Evolutionary conservation across 1,139 yeast species (phyloP).

Genomic region (Yamadazyma atmosphaerica): DNA sequence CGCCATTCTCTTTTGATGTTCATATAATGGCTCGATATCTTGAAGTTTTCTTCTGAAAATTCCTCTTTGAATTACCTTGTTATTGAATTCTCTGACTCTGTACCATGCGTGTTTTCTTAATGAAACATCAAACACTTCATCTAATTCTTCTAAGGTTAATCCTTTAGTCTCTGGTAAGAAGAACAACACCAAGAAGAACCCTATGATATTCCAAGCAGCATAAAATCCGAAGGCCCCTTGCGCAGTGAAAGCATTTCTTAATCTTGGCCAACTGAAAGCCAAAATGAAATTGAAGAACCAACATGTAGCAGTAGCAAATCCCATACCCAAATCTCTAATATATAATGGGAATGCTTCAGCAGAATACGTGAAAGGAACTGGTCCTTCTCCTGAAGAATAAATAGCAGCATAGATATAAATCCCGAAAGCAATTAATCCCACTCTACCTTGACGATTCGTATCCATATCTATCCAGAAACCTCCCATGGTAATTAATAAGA

Average conservation of each 20-base stretch:
- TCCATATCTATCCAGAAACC: constrained; percentile 65
- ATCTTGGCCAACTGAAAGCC: constrained; percentile 82
- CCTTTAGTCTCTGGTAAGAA: constrained; percentile 72
- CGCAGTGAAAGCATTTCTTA: constrained; percentile 64
- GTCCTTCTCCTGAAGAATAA: constrained; percentile 87
- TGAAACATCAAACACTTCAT: constrained; percentile 66
- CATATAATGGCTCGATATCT: constrained; percentile 55
- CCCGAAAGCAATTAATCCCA: constrained; percentile 67
- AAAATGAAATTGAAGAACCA: constrained; percentile 85
- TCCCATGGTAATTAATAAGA: constrained; percentile 70
- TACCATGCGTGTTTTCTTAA: constrained; percentile 53
- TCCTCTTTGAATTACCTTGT: constrained; percentile 33
- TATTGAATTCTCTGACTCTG: constrained; percentile 48
- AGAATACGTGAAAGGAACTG: constrained; percentile 87
- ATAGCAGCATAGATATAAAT: constrained; percentile 73
- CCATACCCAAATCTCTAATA: constrained; percentile 84
- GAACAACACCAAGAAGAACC: constrained; percentile 67
- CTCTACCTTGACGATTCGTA: constrained; percentile 47
- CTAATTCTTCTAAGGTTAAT: constrained; percentile 70
- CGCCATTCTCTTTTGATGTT: constrained; percentile 51
- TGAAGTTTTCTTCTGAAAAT: constrained; percentile 37
- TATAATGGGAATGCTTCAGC: constrained; percentile 85
- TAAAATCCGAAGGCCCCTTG: constrained; percentile 90
- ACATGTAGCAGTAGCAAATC: constrained; percentile 79
- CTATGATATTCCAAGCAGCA: constrained; percentile 84